A percentile compares a stretch with the other conserved stretches of the same genome.
phyloP scores from a whole-genome alignment of 495 filamentous ascomycete species.

The Trichoderma asperelloides region DNA sequence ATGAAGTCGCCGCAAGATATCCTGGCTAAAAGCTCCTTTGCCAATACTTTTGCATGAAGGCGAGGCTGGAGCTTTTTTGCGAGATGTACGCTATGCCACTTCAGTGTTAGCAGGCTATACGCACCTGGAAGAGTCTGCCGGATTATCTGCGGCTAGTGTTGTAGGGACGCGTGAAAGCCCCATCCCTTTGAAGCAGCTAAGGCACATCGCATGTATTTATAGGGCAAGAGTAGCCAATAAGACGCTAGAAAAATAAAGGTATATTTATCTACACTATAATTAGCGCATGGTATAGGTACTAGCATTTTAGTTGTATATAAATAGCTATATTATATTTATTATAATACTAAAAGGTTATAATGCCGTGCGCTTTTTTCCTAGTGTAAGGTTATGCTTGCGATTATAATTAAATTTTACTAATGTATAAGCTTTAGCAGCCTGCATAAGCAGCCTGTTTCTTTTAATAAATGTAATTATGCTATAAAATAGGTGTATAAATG shows the following conservation, averaged over 20 bases:
- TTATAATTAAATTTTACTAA: not conserved
- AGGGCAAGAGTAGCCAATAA: too few species aligned
- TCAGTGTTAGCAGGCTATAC: constrained; percentile 15
- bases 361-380: not conserved
- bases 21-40: constrained; percentile 1
- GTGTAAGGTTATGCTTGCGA: too few species aligned
- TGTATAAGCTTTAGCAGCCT: not conserved
- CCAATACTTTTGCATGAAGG: constrained; percentile 5
- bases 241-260: too few species aligned
- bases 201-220: too few species aligned
- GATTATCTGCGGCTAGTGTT: constrained; percentile 5
- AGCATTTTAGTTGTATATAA: too few species aligned
- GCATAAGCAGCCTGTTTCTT: not conserved
- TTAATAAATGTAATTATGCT: not conserved
- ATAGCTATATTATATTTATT: constrained; percentile 1
- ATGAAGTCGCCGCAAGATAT: not conserved
- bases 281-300: too few species aligned
- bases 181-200: too few species aligned
- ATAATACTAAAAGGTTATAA: not conserved
- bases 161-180: not conserved
- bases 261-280: too few species aligned
- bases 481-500: not conserved
- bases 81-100: constrained; percentile 11
- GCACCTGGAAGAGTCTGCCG: constrained; percentile 2
- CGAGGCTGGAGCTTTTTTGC: constrained; percentile 34